Conservation (phyloP, 2,329 filamentous ascomycete species). For the Aurifilum marmelostoma region DNA sequence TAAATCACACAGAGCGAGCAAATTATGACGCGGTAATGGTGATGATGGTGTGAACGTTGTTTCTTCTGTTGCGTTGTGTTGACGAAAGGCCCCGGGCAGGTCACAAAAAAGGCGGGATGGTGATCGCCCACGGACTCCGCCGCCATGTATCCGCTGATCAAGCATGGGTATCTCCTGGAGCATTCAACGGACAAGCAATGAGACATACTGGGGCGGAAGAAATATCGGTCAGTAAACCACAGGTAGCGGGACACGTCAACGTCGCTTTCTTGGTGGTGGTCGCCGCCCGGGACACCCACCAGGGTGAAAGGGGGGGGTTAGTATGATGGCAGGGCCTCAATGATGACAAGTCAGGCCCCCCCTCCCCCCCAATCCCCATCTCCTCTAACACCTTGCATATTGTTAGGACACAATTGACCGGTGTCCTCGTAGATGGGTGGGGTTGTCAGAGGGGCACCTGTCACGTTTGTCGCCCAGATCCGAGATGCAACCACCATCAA, state of each 20-base stretch:
- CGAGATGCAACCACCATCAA: slow-evolving; percentile 10
- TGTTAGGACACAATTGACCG: slow-evolving; percentile 9
- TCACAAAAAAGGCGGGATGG: background rate
- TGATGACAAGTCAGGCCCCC: background rate
- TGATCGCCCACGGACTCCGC: background rate
- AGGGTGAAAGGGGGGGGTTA: background rate
- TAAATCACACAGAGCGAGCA: background rate
- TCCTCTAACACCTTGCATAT: background rate
- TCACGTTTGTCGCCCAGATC: slow-evolving; percentile 6
- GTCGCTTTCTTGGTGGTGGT: slow-evolving; percentile 3
- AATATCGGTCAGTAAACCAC: slow-evolving; percentile 27
- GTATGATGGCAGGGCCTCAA: background rate
- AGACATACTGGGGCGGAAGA: slow-evolving; percentile 16
- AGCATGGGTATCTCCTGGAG: slow-evolving; percentile 18
- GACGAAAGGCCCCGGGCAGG: background rate
- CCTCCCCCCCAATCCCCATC: too few relatives aligned
- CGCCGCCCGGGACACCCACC: background rate
- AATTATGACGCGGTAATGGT: background rate
- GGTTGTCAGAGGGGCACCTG: background rate
- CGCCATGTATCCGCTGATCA: slow-evolving; percentile 2
- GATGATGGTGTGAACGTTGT: background rate
- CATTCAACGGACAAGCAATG: slow-evolving; percentile 16
- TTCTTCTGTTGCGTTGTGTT: background rate
- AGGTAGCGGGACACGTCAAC: slow-evolving; percentile 27
- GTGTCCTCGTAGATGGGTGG: background rate